Base-by-base conservation (phyloP, 2,329 filamentous ascomycete genomes). In the Monosporascus sp. region DNA sequence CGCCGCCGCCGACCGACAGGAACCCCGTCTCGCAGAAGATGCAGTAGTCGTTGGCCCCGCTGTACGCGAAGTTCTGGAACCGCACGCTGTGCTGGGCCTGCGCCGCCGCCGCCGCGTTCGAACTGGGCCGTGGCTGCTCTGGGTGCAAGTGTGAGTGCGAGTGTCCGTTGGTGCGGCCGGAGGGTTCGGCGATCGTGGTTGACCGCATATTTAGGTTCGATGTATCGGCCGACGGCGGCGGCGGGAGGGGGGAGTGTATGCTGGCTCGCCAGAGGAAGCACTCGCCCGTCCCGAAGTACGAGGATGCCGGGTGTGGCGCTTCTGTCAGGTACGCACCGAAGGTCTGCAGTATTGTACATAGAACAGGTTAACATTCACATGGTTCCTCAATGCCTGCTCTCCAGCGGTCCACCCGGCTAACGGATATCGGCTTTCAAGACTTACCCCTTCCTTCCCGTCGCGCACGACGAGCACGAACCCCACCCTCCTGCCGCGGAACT, bases 61-160 rank as follows among this genome's bases (percentile, higher is more conserved):
- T 95, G 67, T 97, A 97, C 0, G 93, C 92, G 64, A 97, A 99
- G 0, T 93, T 93, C 72, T 96, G 97, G 80, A 99, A 99, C 20
- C 94, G 85, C 61, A 97, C 90, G 25, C 85, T 80, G 57, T 93
- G 89, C 5, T 85, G 18, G 25, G 56, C 83, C 25, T 77, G 80
- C 1, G 80, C 63, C 18, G 57, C 54, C 64, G 35, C 7, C 47
- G 46, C 7, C 49, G 60, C 11, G 4, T 35, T 5, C 48, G 44
- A 50, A 44, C 43, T 44, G 53, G 22, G 2, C 47, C 31, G 39
- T 63, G 54, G 50, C 64, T 61, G 57, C 66, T 56, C 60, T 60
- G 53, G 56, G 31, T 11, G 66, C 60, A 50, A 62, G 57, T 11
- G 60, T 59, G n/a, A 58, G 45, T 57, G 65, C 35, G 62, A 71